Evolutionary conservation across 495 filamentous ascomycete species (phyloP).

Genomic region (Cudoniella acicularis): DNA sequence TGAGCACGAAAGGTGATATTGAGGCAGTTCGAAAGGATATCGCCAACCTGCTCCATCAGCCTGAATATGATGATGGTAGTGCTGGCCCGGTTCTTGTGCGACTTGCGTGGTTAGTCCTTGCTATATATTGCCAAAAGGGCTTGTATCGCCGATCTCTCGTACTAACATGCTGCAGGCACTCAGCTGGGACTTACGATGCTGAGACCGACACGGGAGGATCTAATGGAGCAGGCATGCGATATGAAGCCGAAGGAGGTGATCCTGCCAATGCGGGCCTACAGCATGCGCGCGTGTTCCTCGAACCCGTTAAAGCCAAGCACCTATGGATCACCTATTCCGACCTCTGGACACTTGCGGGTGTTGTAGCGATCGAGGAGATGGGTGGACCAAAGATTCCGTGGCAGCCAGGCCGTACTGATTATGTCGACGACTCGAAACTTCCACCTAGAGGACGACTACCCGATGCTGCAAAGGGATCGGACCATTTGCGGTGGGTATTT

Average conservation of each 20-base stretch:
- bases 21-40: constrained; percentile 53
- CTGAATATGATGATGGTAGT: constrained; percentile 59
- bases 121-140: constrained; percentile 12
- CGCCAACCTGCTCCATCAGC: constrained; percentile 50
- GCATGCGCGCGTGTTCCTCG: constrained; percentile 59
- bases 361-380: constrained; percentile 55
- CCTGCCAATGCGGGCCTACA: constrained; percentile 61
- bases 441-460: constrained; percentile 55
- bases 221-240: constrained; percentile 63
- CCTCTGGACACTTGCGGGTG: constrained; percentile 58
- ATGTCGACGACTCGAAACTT: constrained; percentile 52
- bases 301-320: constrained; percentile 53
- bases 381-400: constrained; percentile 53
- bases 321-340: constrained; percentile 64
- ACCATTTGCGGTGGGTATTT: constrained; percentile 57
- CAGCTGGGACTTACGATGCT: constrained; percentile 56
- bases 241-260: constrained; percentile 60
- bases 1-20: constrained; percentile 38
- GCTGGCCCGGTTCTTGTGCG: constrained; percentile 60
- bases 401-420: constrained; percentile 54
- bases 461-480: constrained; percentile 54
- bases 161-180: constrained; percentile 41
- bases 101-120: constrained; percentile 50
- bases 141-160: constrained; percentile 13
- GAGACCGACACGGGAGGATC: constrained; percentile 57